A percentile compares a stretch with the other conserved stretches of the same genome.
These are phyloP conservation scores for Solanum neorickii DNA, from an alignment of 257 asterid genomes.

Conservation along the genomic window DNA sequence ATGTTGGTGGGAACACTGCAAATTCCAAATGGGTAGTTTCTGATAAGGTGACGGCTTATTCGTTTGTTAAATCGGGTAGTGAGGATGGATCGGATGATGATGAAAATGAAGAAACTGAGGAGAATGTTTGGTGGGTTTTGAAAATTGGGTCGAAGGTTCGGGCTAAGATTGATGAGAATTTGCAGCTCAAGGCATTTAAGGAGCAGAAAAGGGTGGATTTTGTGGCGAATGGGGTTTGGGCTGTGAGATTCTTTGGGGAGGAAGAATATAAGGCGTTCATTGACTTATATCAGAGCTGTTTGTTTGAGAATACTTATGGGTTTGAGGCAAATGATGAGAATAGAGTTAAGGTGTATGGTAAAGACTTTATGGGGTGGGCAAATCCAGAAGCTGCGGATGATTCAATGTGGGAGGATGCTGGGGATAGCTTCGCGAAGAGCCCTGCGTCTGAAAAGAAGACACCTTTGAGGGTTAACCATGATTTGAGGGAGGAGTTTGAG, in stretches of 20 bases:
- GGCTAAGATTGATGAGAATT: conserved; percentile 45
- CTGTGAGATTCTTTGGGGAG: conserved; percentile 38
- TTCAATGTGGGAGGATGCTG: conserved; percentile 90
- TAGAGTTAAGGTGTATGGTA: conserved; percentile 80
- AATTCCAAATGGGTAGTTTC: conserved; percentile 64
- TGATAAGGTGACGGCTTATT: conserved; percentile 41
- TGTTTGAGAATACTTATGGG: conserved; percentile 80
- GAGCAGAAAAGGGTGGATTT: conserved; percentile 81
- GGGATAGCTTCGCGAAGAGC: conserved; percentile 30
- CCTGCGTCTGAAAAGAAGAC: conserved; percentile 29
- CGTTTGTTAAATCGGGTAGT: conserved; percentile 34
- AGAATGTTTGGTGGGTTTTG: conserved; percentile 43
- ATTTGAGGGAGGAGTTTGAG: conserved; percentile 77
- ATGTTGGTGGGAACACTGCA: conserved; percentile 38
- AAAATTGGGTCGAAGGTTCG: conserved; percentile 57
- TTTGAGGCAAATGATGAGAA: conserved; percentile 73
- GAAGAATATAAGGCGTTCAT: conserved; percentile 50
- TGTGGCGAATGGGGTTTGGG: conserved; percentile 82
- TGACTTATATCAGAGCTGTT: conserved; percentile 45
- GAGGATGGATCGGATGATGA: conserved; percentile 37
- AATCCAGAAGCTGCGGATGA: conserved; percentile 85
- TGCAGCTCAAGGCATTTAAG: conserved; percentile 65
- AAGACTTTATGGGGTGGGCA: conserved; percentile 93
- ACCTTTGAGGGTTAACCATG: conserved; percentile 28
- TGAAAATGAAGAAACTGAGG: conserved; percentile 25